Evolutionary conservation across 345 rosid species (phyloP).

Genomic region (Sisymbrium altissimum): DNA sequence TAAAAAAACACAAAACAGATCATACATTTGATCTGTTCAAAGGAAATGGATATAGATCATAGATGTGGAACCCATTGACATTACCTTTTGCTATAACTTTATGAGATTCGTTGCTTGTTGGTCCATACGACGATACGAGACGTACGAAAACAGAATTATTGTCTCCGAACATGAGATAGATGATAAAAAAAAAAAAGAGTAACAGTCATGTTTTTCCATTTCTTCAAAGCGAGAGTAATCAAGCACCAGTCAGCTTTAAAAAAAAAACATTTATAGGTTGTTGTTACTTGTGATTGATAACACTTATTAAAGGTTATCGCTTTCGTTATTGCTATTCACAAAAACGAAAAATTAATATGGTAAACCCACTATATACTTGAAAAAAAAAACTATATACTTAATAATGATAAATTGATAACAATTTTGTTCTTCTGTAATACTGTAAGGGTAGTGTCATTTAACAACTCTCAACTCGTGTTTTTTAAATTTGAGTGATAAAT

Average conservation of each 20-base stretch:
- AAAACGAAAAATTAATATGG: background rate
- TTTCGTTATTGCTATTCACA: background rate
- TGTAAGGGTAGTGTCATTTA: background rate
- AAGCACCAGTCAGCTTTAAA: background rate
- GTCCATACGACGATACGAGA: background rate
- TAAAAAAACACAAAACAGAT: background rate
- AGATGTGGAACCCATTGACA: slow-evolving; percentile 21
- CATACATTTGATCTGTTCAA: slow-evolving; percentile 19
- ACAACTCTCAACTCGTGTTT: background rate
- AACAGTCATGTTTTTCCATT: background rate
- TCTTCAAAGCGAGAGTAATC: background rate
- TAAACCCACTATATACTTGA: background rate
- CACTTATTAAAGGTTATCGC: background rate
- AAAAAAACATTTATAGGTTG: background rate
- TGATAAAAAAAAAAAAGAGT: background rate
- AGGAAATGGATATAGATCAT: background rate
- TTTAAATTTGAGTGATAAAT: background rate
- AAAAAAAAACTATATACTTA: background rate
- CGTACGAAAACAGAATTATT: background rate
- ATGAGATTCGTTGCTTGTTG: background rate
- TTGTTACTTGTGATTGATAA: no score
- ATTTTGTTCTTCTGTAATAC: background rate
- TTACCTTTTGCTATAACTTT: background rate
- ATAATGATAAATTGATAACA: background rate
- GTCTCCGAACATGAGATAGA: background rate